Base-by-base conservation (phyloP, 352 stramenopile species). In the Phytophthora hibernalis region DNA sequence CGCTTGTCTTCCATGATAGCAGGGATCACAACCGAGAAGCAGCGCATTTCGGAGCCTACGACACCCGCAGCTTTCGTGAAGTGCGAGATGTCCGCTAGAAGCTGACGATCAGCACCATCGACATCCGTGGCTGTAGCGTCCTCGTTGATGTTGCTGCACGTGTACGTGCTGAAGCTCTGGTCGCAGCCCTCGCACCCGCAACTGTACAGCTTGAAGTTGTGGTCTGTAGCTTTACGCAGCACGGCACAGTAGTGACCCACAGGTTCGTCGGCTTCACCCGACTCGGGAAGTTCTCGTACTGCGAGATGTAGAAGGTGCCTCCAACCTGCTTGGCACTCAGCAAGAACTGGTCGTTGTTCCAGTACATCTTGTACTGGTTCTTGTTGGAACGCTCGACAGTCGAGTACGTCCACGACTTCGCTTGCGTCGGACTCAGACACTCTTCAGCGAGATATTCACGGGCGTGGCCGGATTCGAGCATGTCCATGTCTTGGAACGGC, bases 141-240 rank as follows among this genome's bases (percentile, higher is more conserved):
- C 28, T 92, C 77, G 44, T 83, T 65, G 38, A 82, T 85, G 65
- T 95, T 95, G 68, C 63, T 83, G 77, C 89, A 96, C 44, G 85
- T 93, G 70, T 91, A 96, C 1, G 84, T 91, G 65, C 58, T 89
- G 61, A 95, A 91, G 53, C 83, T 90, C 65, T 92, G 84, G 38
- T 96, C 89, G 54, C 89, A 96, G 26, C 87, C 86, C 74, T 96
- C 89, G 44, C 89, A 96, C 15, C 85, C 86, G 61, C 84, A 92
- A 43, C 88, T 94, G 74, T 93, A 94, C 2, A 96, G 79, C 63
- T 93, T 95, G 65, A 95, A 95, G 65, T 91, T 94, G 74, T 92
- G 85, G 33, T 92, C 79, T 3, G 74, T 78, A 35, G 78, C 65
- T 53, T 92, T 92, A 28, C 83, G 83, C 28, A 96, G 70, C 11